Base-by-base conservation (phyloP, 2,329 filamentous ascomycete genomes). In the Colletotrichum lentis region DNA sequence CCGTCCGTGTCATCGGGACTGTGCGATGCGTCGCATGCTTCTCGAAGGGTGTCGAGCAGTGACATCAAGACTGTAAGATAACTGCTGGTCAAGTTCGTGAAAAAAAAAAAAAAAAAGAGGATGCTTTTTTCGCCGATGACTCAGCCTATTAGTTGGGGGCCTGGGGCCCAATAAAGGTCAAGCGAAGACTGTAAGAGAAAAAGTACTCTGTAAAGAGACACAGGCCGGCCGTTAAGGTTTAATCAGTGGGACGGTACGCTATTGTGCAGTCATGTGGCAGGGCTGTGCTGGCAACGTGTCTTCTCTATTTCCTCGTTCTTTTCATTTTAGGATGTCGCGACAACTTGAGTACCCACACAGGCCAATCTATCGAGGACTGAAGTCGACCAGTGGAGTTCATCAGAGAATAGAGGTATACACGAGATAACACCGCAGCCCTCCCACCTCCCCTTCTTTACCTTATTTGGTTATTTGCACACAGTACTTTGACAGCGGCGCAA, bases 41-140 rank as follows among this genome's bases (percentile, higher is more conserved):
- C 60, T 64, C 59, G 64, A 67, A 67, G 64, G 52, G 39, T 24
- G 24, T n/a, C 22, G 35, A 31, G 54, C 20, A 56, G 50, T 18
- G 7, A 27, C n/a, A 53, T 2, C 10, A 16, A 35, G 50, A 43
- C 5, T n/a, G 43, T 4, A 31, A n/a, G n/a, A n/a, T n/a, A n/a
- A n/a, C n/a, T n/a, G n/a, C n/a, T n/a, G n/a, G n/a, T n/a, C n/a
- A n/a, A n/a, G n/a, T n/a, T n/a, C n/a, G n/a, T n/a, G n/a, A n/a
- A n/a, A n/a, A n/a, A n/a, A n/a, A n/a, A n/a, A n/a, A n/a, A n/a
- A n/a, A n/a, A n/a, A n/a, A n/a, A n/a, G n/a, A n/a, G n/a, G n/a
- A n/a, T n/a, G n/a, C n/a, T n/a, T n/a, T n/a, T n/a, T n/a, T n/a
- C n/a, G n/a, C n/a, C n/a, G n/a, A n/a, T n/a, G n/a, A n/a, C n/a